Base-by-base conservation (phyloP, 805 yeast genomes). In the Wickerhamomyces bisporus region DNA sequence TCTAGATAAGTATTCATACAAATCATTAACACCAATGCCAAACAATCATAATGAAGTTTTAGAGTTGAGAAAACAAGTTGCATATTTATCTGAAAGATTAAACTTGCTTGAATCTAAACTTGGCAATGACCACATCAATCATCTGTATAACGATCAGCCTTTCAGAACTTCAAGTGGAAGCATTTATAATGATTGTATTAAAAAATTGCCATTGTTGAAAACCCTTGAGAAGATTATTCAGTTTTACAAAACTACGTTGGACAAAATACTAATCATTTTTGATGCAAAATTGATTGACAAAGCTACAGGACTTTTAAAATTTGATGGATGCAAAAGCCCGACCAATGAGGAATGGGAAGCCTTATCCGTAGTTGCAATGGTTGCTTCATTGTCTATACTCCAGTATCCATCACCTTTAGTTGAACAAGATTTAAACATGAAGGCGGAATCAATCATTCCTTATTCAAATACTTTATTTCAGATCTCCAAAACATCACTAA, bases 401-500 rank as follows among this genome's bases (percentile, higher is more conserved):
- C 44, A 44, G 30, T 49, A 44, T 35, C 55, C 48, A 2, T 24
- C 30, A 6, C 15, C 32, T 12, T 15, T 13, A 4, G 12, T 44
- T 3, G 39, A 37, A 15, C 25, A 20, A 10, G 47, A 47, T 9
- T 32, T 47, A 11, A 18, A 30, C 3, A 40, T 49, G 5, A 26
- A 36, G 4, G 26, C 27, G 1, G 38, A 38, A 3, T 12, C 27
- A 2, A 37, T 43, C 2, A 41, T 47, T 2, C 30, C 33, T 6
- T 32, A 33, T 17, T 45, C 53, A 5, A 47, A 47, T 28, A 26
- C 20, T 5, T 35, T 49, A 9, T 35, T 44, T 3, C 45, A 45
- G 17, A 26, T 43, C 7, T 49, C 55, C 20, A 50, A 51, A 27
- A 37, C 23, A 15, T 45, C 47, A 3, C 25, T 51, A 16, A 39